Percentiles rank a stretch among this genome's conserved stretches.
phyloP scores from a whole-genome alignment of 2,329 filamentous ascomycete species.

The Ilyonectria mors-panacis region DNA sequence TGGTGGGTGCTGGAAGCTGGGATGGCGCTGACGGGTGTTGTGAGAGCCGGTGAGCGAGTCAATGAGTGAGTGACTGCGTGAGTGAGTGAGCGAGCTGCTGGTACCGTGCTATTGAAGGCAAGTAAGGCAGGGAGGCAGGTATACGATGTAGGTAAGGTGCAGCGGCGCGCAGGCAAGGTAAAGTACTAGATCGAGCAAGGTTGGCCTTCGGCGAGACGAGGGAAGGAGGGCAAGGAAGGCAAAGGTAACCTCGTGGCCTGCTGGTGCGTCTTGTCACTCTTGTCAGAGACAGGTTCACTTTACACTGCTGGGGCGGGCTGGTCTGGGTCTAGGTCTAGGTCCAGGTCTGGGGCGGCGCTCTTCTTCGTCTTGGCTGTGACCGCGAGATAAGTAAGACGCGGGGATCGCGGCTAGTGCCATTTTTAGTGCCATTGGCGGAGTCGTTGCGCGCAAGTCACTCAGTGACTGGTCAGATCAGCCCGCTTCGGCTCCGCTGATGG shows the following conservation, averaged over 20 bases:
- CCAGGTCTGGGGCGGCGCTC: constrained; percentile 11
- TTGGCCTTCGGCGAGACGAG: not conserved
- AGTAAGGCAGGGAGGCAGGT: not conserved
- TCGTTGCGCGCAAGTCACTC: constrained; percentile 34
- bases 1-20: constrained; percentile 22
- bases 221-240: constrained; percentile 9
- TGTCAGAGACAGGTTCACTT: constrained; percentile 1
- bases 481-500: constrained; percentile 24
- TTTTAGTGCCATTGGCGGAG: constrained; percentile 47
- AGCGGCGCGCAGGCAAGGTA: constrained; percentile 27
- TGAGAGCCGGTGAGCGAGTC: constrained; percentile 9
- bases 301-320: constrained; percentile 1
- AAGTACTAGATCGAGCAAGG: constrained; percentile 22
- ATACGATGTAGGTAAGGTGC: constrained; percentile 12
- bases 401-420: constrained; percentile 46
- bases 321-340: constrained; percentile 15
- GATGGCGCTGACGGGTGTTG: constrained; percentile 19
- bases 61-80: constrained; percentile 18
- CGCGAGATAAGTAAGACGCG: constrained; percentile 45
- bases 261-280: constrained; percentile 2
- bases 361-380: constrained; percentile 20
- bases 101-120: not conserved
- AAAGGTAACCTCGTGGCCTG: constrained; percentile 19
- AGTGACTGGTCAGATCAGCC: constrained; percentile 23
- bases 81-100: constrained; percentile 8